Percentiles rank a stretch among this genome's conserved stretches.
Conservation (phyloP, 1,139 yeast species). For the Kodamaea sp. region DNA sequence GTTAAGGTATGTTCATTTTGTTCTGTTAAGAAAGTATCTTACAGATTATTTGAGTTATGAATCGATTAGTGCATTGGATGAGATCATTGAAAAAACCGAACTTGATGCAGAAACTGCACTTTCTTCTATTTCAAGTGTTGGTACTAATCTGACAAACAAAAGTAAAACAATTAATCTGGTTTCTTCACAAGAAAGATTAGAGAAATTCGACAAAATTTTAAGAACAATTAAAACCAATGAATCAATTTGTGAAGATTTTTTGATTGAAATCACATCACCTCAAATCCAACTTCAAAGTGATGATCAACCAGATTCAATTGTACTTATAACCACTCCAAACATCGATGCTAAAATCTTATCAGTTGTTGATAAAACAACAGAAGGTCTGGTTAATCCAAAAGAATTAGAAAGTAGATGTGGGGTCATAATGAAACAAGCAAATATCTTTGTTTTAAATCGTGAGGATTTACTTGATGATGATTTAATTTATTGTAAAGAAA, state of each 20-base stretch:
- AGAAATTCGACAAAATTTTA: conserved; percentile 51
- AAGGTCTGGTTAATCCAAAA: conserved; percentile 21
- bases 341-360: conserved; percentile 41
- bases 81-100: conserved; percentile 23
- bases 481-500: conserved; percentile 23
- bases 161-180: background rate
- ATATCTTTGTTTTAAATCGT: conserved; percentile 38
- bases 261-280: conserved; percentile 75
- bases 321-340: conserved; percentile 39
- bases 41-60: conserved; percentile 36
- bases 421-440: conserved; percentile 35
- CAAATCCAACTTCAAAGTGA: conserved; percentile 79
- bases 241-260: conserved; percentile 56
- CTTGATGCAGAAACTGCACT: background rate
- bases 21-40: conserved; percentile 28
- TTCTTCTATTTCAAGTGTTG: background rate
- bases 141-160: background rate
- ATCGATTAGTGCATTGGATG: conserved; percentile 36
- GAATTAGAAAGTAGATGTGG: conserved; percentile 40
- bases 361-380: conserved; percentile 27
- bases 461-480: conserved; percentile 18
- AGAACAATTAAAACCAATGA: conserved; percentile 41
- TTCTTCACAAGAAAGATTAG: conserved; percentile 19
- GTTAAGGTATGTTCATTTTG: conserved; percentile 39
- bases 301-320: conserved; percentile 57